phyloP scores from a whole-genome alignment of 139 green algal genomes.

The Ostreobium quekettii region DNA sequence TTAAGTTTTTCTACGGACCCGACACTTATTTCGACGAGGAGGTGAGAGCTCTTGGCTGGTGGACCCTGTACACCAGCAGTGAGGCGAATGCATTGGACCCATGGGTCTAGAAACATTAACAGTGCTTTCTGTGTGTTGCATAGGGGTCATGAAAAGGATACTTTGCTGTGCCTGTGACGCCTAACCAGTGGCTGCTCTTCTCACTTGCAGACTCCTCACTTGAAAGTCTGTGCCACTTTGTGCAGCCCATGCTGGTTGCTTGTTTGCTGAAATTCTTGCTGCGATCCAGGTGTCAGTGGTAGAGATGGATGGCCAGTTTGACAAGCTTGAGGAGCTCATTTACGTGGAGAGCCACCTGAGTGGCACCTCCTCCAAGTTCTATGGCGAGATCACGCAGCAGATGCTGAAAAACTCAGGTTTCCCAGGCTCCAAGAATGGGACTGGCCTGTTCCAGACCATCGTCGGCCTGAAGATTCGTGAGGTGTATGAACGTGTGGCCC shows the following conservation, averaged over 20 bases:
- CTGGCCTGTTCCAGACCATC: conserved; percentile 84
- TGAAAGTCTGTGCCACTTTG: not conserved
- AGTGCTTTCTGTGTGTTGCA: too few species aligned
- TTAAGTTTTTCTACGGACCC: conserved; percentile 87
- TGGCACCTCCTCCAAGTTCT: conserved; percentile 97
- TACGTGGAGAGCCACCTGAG: conserved; percentile 98
- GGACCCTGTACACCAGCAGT: too few species aligned
- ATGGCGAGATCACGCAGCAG: conserved; percentile 99
- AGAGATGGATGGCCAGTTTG: conserved; percentile 98
- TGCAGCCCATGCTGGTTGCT: not conserved
- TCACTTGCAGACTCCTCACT: not conserved
- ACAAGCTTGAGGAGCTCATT: conserved; percentile 99
- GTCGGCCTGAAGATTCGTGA: conserved; percentile 95
- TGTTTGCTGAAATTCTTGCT: not conserved
- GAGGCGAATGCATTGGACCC: too few species aligned
- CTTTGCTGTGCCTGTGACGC: too few species aligned
- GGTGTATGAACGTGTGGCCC: conserved; percentile 88
- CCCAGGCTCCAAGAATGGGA: conserved; percentile 98
- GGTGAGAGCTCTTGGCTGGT: too few species aligned
- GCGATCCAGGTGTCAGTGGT: conserved; percentile 63
- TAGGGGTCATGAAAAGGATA: too few species aligned
- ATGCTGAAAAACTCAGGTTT: conserved; percentile 97
- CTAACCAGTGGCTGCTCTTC: too few species aligned
- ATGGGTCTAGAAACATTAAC: too few species aligned
- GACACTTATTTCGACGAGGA: conserved; percentile 92